Evolutionary conservation across 345 rosid species (phyloP), one percentile per base, ranked within the genome.

Genomic region (Eucalyptus grandis): DNA sequence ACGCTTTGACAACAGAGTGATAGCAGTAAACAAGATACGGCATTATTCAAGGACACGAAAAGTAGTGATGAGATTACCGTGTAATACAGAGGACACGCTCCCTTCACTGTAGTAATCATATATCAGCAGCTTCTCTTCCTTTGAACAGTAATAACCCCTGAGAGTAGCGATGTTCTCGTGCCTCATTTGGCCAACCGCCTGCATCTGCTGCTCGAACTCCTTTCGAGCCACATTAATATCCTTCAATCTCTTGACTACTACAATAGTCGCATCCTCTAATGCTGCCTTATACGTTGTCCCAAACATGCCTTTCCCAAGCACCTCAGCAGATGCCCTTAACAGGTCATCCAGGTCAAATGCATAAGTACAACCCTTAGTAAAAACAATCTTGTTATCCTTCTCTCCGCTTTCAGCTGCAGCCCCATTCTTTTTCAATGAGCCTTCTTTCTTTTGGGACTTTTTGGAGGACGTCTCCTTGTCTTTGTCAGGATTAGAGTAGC

Each of bases 241-340:
- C 91, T 96, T 96, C 94, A 98, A 92, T 93, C 99, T 95, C 94
- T 98, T 98, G 58, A 97, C 98, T 13, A 95, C 96, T 26, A 98
- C 96, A 16, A 96, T 95, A 12, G 93, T 94, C 1, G 95, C 93
- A 90, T 98, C 99, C 94, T 97, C 98, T 81, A 98, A 91, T 88
- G 93, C 96, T 10, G 97, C 99, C 92, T 95, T 97, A 86, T 98
- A 98, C 8, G 96, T 94, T 90, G 95, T 93, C 65, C 99, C 99
- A 49, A 94, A 95, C 43, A 94, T 93, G 19, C 98, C 99, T 58
- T 98, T 98, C 86, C 98, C 99, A 62, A 97, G 93, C 88, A 98
- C 98, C 94, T 98, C 98, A 30, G 99, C 99, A 85, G 98, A 96
- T 49, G 98, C 98, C 90, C 98, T 95, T 92, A 97, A 90, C 91